These are phyloP conservation scores for Leccinum subgranulosum DNA, from an alignment of 768 basidiomycete species.

Conservation along the genomic window DNA sequence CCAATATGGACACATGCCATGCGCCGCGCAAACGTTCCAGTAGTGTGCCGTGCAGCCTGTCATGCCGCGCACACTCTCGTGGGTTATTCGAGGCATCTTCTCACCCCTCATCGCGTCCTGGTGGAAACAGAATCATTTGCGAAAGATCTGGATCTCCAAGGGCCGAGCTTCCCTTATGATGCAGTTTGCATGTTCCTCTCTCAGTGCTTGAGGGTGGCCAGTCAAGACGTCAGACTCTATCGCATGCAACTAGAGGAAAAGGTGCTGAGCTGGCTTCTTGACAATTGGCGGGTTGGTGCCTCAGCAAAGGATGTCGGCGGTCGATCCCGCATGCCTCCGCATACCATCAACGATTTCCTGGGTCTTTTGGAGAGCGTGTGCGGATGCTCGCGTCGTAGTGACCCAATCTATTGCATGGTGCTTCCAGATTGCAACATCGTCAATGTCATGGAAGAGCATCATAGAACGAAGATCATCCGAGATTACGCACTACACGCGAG, in stretches of 20 bases:
- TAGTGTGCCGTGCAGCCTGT: slow-evolving; percentile 76
- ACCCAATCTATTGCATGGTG: slow-evolving; percentile 45
- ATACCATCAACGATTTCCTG: slow-evolving; percentile 60
- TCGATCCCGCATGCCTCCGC: slow-evolving; percentile 45
- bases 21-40: slow-evolving; percentile 64
- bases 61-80: slow-evolving; percentile 63
- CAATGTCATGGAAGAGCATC: slow-evolving; percentile 56
- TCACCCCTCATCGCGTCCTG: slow-evolving; percentile 58
- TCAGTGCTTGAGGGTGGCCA: slow-evolving; percentile 64
- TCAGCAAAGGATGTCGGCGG: slow-evolving; percentile 36
- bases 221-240: slow-evolving; percentile 79
- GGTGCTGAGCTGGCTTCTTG: slow-evolving; percentile 75
- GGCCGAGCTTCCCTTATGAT: slow-evolving; percentile 83
- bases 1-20: slow-evolving; percentile 80
- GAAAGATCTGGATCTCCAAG: slow-evolving; percentile 87
- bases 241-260: slow-evolving; percentile 86
- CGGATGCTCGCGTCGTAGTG: slow-evolving; percentile 44
- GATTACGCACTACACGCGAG: slow-evolving; percentile 68
- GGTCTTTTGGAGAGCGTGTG: slow-evolving; percentile 63
- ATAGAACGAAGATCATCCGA: slow-evolving; percentile 54
- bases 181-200: slow-evolving; percentile 84
- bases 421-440: slow-evolving; percentile 72
- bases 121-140: slow-evolving; percentile 75
- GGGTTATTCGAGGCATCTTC: slow-evolving; percentile 36
- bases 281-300: slow-evolving; percentile 58